These are phyloP conservation scores for Pelargonium citronellum DNA, from an alignment of 441 rosid species.

Conservation along the genomic window DNA sequence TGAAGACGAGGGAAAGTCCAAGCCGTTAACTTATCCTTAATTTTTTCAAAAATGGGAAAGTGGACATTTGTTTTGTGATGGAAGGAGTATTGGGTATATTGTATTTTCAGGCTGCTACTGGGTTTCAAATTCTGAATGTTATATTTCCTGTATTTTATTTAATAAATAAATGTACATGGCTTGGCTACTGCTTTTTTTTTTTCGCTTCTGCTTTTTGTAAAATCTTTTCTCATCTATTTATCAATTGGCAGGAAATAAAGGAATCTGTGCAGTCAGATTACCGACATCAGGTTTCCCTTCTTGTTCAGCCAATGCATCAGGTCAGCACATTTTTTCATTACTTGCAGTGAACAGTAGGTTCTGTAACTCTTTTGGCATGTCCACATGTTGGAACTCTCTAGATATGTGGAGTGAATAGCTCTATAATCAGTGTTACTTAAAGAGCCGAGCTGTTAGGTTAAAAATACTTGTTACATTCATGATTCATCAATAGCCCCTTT, in stretches of 20 bases:
- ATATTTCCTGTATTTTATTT: too few species aligned
- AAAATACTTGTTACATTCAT: too few species aligned
- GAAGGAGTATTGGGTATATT: background rate
- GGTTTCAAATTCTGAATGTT: too few species aligned
- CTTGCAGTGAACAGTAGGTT: background rate
- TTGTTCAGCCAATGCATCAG: slow-evolving; percentile 92
- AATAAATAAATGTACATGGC: background rate
- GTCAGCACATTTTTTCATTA: slow-evolving; percentile 28
- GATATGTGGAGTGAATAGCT: too few species aligned
- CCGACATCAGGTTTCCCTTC: slow-evolving; percentile 76
- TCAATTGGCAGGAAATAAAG: slow-evolving; percentile 58
- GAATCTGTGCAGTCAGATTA: slow-evolving; percentile 64
- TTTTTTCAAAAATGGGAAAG: too few species aligned
- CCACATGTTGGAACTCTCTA: background rate
- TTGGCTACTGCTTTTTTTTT: background rate
- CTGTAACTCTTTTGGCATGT: background rate
- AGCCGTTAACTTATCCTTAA: too few species aligned
- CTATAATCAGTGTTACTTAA: too few species aligned
- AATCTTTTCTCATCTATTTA: background rate
- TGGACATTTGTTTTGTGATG: too few species aligned
- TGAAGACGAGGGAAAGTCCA: too few species aligned
- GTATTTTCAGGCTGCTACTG: background rate
- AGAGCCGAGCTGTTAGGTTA: too few species aligned
- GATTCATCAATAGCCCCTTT: too few species aligned
- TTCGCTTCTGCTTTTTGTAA: background rate